Base-by-base conservation (phyloP, 1,284 basidiomycete species). In the Irpex sp. region DNA sequence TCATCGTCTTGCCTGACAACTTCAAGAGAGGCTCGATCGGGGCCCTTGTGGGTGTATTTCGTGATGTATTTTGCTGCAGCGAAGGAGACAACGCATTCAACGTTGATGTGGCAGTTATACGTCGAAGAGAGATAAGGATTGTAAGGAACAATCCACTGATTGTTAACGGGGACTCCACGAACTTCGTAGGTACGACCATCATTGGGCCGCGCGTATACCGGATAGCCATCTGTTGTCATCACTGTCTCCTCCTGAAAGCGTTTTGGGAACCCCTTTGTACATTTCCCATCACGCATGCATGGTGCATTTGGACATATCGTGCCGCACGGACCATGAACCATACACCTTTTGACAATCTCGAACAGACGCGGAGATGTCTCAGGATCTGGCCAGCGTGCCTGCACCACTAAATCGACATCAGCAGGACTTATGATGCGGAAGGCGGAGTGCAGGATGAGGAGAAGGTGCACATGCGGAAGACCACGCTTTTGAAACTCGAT, bases 401-500 rank as follows among this genome's bases (percentile, higher is more conserved):
- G 78, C 11, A 84, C 76, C 15, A 72, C 58, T 0, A 64, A 56
- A 64, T 85, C 79, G 49, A 85, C 71, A 11, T 76, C 73, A 2
- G 69, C 69, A 0, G 77, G 70, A 15, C 69, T 73, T 0, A 61
- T 61, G 2, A 82, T 64, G 54, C 77, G 78, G 3, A 83, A 65
- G 40, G 70, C 63, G 0, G 49, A 60, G 0, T 70, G 51, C 0
- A 74, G 3, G 83, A 65, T 61, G 80, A 80, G 2, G 84, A 83
- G 68, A 0, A 79, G 63, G 62, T 85, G 82, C 65, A 79, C 75
- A 60, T 84, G 82, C 1, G 81, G 81, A 0, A 83, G 73, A 0
- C 81, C 80, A 1, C 78, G 69, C 62, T 83, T 85, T 64, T 85
- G 83, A 60, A 81, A 85, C 64, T 85, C 80, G 62, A 83, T 80